Evolutionary conservation across 192 early-diverging fungal species (phyloP).

Genomic region (Geosiphon pyriformis): DNA sequence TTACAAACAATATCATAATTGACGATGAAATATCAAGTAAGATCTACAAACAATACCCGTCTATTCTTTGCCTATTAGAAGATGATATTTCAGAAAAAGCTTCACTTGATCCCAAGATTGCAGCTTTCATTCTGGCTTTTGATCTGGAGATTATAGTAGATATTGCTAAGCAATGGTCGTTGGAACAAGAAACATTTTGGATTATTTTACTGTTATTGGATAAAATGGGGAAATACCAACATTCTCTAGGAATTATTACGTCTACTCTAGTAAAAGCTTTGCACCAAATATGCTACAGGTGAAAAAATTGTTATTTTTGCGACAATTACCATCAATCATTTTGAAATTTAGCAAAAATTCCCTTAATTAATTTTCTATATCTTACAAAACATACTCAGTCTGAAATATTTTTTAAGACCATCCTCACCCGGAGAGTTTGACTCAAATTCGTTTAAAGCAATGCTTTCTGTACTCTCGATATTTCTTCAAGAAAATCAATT

Average conservation of each 20-base stretch:
- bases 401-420: slow-evolving; percentile 5
- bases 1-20: not conserved
- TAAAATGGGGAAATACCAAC: slow-evolving; percentile 1
- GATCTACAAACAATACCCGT: not conserved
- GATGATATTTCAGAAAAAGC: not conserved
- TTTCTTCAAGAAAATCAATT: not conserved
- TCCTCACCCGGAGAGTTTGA: not conserved
- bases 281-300: not conserved
- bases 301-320: too few relatives aligned
- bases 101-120: not conserved
- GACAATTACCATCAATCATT: not conserved
- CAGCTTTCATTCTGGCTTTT: slow-evolving; percentile 10
- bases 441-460: slow-evolving; percentile 1
- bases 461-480: slow-evolving; percentile 2
- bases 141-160: slow-evolving; percentile 12
- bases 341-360: not conserved
- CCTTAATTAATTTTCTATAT: not conserved
- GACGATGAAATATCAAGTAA: not conserved
- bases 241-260: slow-evolving; percentile 13
- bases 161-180: not conserved
- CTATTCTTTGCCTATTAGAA: not conserved
- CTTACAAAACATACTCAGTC: too few relatives aligned
- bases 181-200: slow-evolving; percentile 14
- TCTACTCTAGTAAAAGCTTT: not conserved
- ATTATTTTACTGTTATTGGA: slow-evolving; percentile 3